Base-by-base conservation (phyloP, 768 basidiomycete genomes). In the Pleurotus djamor region DNA sequence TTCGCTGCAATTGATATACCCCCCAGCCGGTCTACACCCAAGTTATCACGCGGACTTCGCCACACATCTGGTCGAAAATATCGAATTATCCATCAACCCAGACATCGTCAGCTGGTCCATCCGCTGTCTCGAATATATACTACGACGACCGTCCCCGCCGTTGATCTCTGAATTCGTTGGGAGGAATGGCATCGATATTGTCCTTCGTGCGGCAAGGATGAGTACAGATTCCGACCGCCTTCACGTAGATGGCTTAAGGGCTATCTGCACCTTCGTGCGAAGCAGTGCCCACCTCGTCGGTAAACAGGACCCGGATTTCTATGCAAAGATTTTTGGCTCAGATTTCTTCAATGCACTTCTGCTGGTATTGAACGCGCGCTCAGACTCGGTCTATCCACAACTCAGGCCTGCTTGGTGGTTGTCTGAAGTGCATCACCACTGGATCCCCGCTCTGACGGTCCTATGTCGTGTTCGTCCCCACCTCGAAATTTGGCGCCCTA, bases 241-340 rank as follows among this genome's bases (percentile, higher is more conserved):
- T 4, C 75, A 77, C 52, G 67, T 76, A 36, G 74, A 78, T 52
- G 74, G 76, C 60, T 65, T 78, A 61, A 70, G 76, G 32, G 72
- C 71, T 2, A 59, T 79, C 45, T 74, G 72, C 55, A 66, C 70
- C 7, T 76, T 75, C 62, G 67, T 79, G 33, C 65, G 63, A 7
- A 73, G 73, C 56, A 67, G 67, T 36, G 63, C 69, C 1, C 51
- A 60, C 1, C 45, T 69, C 58, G 60, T 61, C 57, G 47, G 37
- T 43, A 63, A 54, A 12, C 41, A 48, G 36, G 52, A 51, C 13
- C 10, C 60, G 4, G 59, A 62, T 3, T 61, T 65, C 35, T 41
- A 61, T 33, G 70, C 76, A 37, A 57, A 59, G 8, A 65, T 77
- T 13, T 74, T 77, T 63, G 60, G 67, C 32, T 77, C 75, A n/a